Evolutionary conservation across 441 rosid species (phyloP), one percentile per base, ranked within the genome.

Genomic region (Francoa sonchifolia): DNA sequence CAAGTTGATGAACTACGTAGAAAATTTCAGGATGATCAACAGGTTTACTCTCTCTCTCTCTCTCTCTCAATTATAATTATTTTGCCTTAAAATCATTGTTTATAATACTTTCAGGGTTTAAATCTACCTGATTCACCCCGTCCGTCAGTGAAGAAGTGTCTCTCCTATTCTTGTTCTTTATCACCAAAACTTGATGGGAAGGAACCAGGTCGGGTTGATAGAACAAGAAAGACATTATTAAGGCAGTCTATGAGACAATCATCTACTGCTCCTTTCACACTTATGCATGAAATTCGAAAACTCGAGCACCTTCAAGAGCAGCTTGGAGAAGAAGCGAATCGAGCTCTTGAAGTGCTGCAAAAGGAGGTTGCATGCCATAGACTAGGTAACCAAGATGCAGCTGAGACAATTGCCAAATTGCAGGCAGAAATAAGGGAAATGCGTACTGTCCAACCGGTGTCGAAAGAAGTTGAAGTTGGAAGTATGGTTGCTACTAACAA

Each of bases 201-300:
- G 65, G 74, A 66, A 25, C 29, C 58, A 21, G 61, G 58, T 56
- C 54, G 61, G 12, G 35, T 62, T 44, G 88, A 76, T 44, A 63
- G 63, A 73, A 68, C 71, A 41, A 75, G 83, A 58, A 90, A 69
- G 59, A 68, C 69, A 21, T 39, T 68, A 29, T 29, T 77, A 26
- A 81, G 99, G 49, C 93, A 78, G 52, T 90, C 96, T 36, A 72
- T 86, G 74, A 79, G 92, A 55, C 94, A 83, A 50, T 92, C 97
- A 44, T 83, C 97, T 44, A 59, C 94, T 27, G 95, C 95, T 42
- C 97, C 99, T 34, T 87, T 87, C 61, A 68, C 95, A 12, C 66
- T 92, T n/a, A 79, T 87, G 95, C 86, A 92, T 54, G 99, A 92
- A 77, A 92, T 92, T 41, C 94, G 97, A 5, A 92, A 92, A 58